Percentiles rank a stretch among this genome's conserved stretches.
These are phyloP conservation scores for Avena eriantha DNA, from an alignment of 176 grass and related monocot genomes.

Conservation along the genomic window DNA sequence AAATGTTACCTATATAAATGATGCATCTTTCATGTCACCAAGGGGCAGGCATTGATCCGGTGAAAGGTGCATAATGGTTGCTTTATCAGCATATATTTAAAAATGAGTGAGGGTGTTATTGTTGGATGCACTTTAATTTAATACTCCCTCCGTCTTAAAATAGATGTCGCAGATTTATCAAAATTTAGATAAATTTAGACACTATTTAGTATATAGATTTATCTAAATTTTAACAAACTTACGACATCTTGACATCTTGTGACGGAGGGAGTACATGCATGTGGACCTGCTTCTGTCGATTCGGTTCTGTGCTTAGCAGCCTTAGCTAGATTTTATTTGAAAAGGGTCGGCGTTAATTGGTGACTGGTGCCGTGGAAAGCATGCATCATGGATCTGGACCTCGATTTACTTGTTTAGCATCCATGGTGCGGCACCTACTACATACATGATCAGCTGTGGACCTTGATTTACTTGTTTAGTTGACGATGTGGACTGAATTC, in stretches of 20 bases:
- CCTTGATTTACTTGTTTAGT: background rate
- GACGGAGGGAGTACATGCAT: background rate
- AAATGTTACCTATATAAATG: no score
- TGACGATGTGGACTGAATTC: background rate
- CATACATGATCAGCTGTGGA: background rate
- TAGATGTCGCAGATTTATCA: no score
- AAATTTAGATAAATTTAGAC: no score
- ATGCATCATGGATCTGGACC: background rate
- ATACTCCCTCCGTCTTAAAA: no score
- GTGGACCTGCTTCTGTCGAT: background rate
- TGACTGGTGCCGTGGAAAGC: background rate
- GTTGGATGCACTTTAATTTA: background rate
- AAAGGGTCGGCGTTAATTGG: background rate
- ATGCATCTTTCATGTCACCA: slow-evolving; percentile 4
- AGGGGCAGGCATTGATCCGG: background rate
- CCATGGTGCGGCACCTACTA: background rate
- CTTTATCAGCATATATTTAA: background rate
- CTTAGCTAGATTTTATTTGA: background rate
- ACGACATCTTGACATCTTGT: no score
- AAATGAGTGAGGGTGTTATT: background rate
- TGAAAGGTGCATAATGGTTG: background rate
- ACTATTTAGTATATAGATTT: no score
- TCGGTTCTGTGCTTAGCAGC: background rate
- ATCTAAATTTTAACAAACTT: no score
- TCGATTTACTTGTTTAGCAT: background rate